These are phyloP conservation scores for Aspergillus costaricaensis DNA, from an alignment of 2,329 filamentous ascomycete genomes.

Conservation along the genomic window DNA sequence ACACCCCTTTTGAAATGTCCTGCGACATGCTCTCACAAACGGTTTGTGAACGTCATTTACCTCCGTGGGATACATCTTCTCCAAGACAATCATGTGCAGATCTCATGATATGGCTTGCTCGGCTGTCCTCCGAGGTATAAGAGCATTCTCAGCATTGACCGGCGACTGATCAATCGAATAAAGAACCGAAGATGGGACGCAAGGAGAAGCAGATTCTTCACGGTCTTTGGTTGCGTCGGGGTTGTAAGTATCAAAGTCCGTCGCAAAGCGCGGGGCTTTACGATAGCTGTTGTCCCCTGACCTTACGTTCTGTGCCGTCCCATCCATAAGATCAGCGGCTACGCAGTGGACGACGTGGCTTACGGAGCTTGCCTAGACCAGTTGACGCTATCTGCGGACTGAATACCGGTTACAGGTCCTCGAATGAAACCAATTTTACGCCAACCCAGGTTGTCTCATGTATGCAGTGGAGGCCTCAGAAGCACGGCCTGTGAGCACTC, in stretches of 20 bases:
- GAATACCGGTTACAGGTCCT: neutral
- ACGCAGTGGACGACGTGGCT: conserved; percentile 18
- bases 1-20: neutral
- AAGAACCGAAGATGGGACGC: conserved; percentile 9
- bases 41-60: neutral
- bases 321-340: conserved; percentile 8
- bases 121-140: neutral
- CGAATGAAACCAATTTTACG: neutral
- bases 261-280: conserved; percentile 16
- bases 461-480: conserved; percentile 3
- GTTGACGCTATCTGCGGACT: neutral
- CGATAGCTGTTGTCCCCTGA: conserved; percentile 15
- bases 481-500: neutral
- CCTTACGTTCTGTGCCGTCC: conserved; percentile 7
- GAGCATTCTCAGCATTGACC: neutral
- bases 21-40: neutral
- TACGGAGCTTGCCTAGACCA: neutral
- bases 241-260: conserved; percentile 7
- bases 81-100: neutral
- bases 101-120: neutral
- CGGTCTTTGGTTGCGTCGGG: neutral
- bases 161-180: conserved; percentile 10
- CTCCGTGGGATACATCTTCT: neutral
- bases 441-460: neutral
- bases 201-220: neutral